Base-by-base conservation (phyloP, 2,329 filamentous ascomycete genomes). In the Cladobotryum protrusum region DNA sequence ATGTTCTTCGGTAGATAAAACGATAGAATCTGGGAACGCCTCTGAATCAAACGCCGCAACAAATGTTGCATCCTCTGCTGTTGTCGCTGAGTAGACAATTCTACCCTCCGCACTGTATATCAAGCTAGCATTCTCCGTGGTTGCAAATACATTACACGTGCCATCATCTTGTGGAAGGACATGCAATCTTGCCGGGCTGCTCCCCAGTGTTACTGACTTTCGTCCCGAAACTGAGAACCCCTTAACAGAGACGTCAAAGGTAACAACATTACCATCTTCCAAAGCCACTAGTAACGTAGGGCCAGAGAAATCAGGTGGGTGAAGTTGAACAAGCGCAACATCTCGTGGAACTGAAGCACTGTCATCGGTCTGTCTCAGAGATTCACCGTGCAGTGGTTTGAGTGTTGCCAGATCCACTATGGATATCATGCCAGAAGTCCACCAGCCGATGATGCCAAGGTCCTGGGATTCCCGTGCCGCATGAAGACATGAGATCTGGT, bases 21-120 rank as follows among this genome's bases (percentile, higher is more conserved):
- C 83, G 41, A 97, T 85, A 0, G 88, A 86, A 24, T 79, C 79
- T 0, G 90, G 89, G 61, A 88, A 99, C 2, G 86, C 87, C 57
- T 85, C 82, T 0, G 86, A 78, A 64, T 96, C 81, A 62, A 99
- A 95, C 0, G 86, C 79, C 53, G 88, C 93, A 5, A 97, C 84
- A 43, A 82, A 85, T 1, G 84, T 85, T 1, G 89, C 88, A 55
- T 90, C 85, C 54, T 96, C 88, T 3, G 91, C 89, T 12, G 92
- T 96, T 1, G 96, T 89, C 2, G 93, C 91, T 4, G 91, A 96
- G 69, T 95, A 99, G 1, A 96, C 83, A 37, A 96, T 86, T 18
- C 91, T 81, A 1, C 87, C 89, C 63, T 96, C 90, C 0, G 85
- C 83, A 8, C 87, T 87, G 63, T 99, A 96, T 44, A 99, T 96